phyloP scores from a whole-genome alignment of 306 rosid genomes.

The Psophocarpus tetragonolobus region DNA sequence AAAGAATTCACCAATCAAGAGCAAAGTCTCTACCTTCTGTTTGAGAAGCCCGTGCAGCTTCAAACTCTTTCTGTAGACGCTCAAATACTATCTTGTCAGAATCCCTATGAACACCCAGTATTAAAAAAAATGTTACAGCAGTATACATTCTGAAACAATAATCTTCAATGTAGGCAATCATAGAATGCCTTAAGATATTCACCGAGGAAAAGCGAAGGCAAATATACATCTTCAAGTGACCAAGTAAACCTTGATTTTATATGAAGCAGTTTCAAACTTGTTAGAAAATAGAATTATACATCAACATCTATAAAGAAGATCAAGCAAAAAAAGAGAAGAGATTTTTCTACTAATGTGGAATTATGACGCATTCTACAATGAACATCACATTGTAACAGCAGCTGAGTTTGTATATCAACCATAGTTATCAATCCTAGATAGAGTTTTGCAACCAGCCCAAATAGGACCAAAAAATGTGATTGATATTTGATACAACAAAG shows the following conservation, averaged over 20 bases:
- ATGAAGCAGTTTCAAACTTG: neutral
- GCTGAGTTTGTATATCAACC: neutral
- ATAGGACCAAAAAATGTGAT: too few species aligned
- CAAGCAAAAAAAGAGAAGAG: neutral
- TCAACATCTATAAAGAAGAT: neutral
- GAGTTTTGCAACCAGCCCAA: too few species aligned
- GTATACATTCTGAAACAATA: conserved; percentile 24
- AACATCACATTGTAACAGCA: neutral
- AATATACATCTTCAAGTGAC: neutral
- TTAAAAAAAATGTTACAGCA: neutral
- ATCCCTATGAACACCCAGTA: conserved; percentile 57
- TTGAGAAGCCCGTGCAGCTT: conserved; percentile 80
- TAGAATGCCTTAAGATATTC: neutral
- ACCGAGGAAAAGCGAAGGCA: conserved; percentile 11
- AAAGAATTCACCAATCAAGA: conserved; percentile 17
- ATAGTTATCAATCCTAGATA: neutral
- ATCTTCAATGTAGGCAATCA: conserved; percentile 5
- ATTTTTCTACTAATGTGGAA: neutral
- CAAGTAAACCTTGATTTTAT: neutral
- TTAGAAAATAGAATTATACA: neutral
- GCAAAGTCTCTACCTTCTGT: conserved; percentile 62
- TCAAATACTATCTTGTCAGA: conserved; percentile 83
- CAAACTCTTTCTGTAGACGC: conserved; percentile 84
- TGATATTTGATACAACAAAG: neutral
- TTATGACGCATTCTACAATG: neutral